Base-by-base conservation (phyloP, 2,329 filamentous ascomycete genomes). In the Lachnellula occidentalis region DNA sequence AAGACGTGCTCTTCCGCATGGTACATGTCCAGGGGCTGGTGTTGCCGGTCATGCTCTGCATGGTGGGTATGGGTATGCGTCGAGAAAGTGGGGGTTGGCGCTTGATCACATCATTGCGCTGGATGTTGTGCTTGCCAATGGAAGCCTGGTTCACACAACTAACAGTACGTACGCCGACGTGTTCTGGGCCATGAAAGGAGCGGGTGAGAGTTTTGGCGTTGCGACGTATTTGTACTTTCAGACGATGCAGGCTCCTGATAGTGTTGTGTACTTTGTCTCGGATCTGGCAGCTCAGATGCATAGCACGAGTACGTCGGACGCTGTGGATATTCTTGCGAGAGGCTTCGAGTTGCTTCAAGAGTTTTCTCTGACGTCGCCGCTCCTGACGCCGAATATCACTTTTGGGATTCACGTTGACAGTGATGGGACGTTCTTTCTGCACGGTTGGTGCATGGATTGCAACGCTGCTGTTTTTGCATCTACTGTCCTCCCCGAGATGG, bases 101-200 rank as follows among this genome's bases (percentile, higher is more conserved):
- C 68, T 81, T 45, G 79, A 82, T 55, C 73, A 74, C 22, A 71
- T 82, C 19, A 61, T 74, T 9, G 74, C 67, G n/a, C 66, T 78
- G 2, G 72, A 76, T 31, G 75, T 80, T 1, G 74, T 81, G 0
- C 68, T 77, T 17, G 67, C 68, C 8, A 64, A 66, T 14, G 69
- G 68, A 11, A 59, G 61, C 1, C 41, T 67, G 4, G 46, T 71
- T 7, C 54, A 65, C 36, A 60, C 65, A 19, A 64, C 61, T 2
- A 39, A 59, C 31, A 62, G 61, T 8, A 37, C 45, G 8, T 51
- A 67, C 22, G 59, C 66, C 1, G 64, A 69, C 7, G 50, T 72
- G 1, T 66, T 70, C 31, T 72, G 60, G 22, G 70, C 66, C 2
- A 64, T 72, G 51, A 59, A 68, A 21, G 70, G 69, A 9, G 69